Conservation (phyloP, 2,329 filamentous ascomycete genomes). For the Hypoxylon sp. region DNA sequence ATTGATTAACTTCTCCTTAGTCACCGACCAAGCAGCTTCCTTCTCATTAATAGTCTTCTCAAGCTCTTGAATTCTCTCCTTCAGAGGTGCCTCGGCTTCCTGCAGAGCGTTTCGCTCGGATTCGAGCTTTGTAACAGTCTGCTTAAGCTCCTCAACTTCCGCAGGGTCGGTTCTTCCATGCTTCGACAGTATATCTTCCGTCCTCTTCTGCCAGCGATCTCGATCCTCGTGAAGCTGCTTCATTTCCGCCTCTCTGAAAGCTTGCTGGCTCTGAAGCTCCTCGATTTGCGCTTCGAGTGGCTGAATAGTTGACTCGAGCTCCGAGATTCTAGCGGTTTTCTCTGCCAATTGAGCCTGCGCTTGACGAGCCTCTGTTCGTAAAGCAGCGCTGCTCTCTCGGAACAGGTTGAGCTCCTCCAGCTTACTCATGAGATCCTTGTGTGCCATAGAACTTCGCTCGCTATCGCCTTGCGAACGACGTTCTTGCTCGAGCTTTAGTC, state of each 20-base stretch:
- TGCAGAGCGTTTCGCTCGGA: slow-evolving; percentile 71
- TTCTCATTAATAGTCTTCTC: slow-evolving; percentile 67
- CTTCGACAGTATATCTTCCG: slow-evolving; percentile 94
- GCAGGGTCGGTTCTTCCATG: slow-evolving; percentile 95
- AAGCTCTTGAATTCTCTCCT: slow-evolving; percentile 65
- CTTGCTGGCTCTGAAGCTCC: slow-evolving; percentile 84
- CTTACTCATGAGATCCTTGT: slow-evolving; percentile 93
- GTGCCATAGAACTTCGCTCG: slow-evolving; percentile 78
- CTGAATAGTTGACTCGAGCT: slow-evolving; percentile 79
- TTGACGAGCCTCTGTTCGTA: slow-evolving; percentile 87
- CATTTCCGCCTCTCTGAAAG: slow-evolving; percentile 87
- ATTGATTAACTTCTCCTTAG: slow-evolving; percentile 67
- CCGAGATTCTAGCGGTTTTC: slow-evolving; percentile 79
- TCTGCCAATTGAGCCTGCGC: slow-evolving; percentile 81
- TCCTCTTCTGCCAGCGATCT: slow-evolving; percentile 95
- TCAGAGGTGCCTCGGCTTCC: slow-evolving; percentile 63
- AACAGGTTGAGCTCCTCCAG: slow-evolving; percentile 96
- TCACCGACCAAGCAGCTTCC: slow-evolving; percentile 65
- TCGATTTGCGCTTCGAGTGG: slow-evolving; percentile 84
- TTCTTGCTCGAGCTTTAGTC: slow-evolving; percentile 91
- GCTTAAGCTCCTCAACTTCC: slow-evolving; percentile 90
- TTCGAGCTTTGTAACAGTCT: slow-evolving; percentile 75
- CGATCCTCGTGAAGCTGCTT: slow-evolving; percentile 90
- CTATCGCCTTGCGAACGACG: slow-evolving; percentile 80
- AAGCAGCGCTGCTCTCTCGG: slow-evolving; percentile 91